A percentile compares a stretch with the other conserved stretches of the same genome.
These are phyloP conservation scores for Strigomonas culicis DNA, from an alignment of 208 protist genomes.

Conservation along the genomic window DNA sequence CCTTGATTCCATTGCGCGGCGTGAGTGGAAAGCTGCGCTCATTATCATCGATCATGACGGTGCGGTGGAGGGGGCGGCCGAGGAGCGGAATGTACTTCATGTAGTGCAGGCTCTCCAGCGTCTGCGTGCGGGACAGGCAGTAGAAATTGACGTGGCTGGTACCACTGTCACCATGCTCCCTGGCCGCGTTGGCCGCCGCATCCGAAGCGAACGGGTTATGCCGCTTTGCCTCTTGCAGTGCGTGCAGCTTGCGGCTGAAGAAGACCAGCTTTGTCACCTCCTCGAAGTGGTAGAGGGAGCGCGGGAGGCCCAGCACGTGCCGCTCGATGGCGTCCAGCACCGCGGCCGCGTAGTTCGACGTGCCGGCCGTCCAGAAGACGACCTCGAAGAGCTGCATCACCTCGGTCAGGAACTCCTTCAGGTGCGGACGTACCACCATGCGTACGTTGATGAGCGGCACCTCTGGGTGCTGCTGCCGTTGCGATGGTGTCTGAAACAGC, in stretches of 20 bases:
- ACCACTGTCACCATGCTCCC: neutral
- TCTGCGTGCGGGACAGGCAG: conserved; percentile 79
- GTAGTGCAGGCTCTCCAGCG: conserved; percentile 62
- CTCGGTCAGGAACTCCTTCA: conserved; percentile 69
- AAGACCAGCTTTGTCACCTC: conserved; percentile 15
- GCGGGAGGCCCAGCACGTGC: conserved; percentile 64
- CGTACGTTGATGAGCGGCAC: conserved; percentile 11
- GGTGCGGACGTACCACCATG: conserved; percentile 57
- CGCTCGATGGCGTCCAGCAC: conserved; percentile 74
- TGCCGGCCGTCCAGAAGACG: conserved; percentile 86
- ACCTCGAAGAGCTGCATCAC: conserved; percentile 78
- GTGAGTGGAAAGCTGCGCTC: conserved; percentile 84
- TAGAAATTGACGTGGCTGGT: conserved; percentile 79
- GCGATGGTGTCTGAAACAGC: neutral
- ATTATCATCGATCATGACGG: conserved; percentile 86
- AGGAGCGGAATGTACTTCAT: conserved; percentile 89
- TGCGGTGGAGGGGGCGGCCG: conserved; percentile 47
- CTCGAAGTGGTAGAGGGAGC: conserved; percentile 59
- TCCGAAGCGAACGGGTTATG: neutral
- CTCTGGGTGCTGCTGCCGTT: neutral
- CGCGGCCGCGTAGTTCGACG: conserved; percentile 74
- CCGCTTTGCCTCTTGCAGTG: too few relatives aligned
- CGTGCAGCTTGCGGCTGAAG: too few relatives aligned
- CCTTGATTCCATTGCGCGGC: conserved; percentile 71
- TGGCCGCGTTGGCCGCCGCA: neutral